Evolutionary conservation across 2,329 filamentous ascomycete species (phyloP).

Genomic region (Myriosclerotinia curreyana): DNA sequence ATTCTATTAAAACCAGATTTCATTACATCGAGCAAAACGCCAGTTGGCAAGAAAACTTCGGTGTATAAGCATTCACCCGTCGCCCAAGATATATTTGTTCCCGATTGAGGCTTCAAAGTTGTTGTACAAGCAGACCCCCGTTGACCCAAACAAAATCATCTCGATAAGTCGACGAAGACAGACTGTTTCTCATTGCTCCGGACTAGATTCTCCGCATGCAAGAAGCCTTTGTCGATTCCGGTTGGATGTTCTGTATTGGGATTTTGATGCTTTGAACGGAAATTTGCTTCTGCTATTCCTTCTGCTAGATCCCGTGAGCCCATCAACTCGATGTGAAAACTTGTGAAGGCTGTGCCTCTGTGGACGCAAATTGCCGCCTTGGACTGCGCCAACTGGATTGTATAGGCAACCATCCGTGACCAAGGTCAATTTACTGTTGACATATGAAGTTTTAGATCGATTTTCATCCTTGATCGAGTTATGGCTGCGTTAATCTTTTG

Average conservation of each 20-base stretch:
- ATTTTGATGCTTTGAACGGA: too few relatives aligned
- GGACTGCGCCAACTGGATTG: not conserved
- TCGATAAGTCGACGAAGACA: too few relatives aligned
- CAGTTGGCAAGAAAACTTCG: not conserved
- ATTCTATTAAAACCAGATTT: not conserved
- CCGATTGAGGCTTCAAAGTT: not conserved
- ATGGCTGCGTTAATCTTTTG: too few relatives aligned
- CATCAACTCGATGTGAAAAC: not conserved
- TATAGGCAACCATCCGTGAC: not conserved
- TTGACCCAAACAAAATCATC: too few relatives aligned
- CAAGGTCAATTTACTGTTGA: not conserved
- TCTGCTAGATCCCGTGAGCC: not conserved
- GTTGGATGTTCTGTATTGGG: too few relatives aligned
- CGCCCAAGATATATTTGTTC: too few relatives aligned
- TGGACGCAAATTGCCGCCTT: not conserved
- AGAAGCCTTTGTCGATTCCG: too few relatives aligned
- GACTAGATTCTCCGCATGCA: too few relatives aligned
- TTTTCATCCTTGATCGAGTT: not conserved
- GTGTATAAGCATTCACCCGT: not conserved
- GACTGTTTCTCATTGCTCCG: too few relatives aligned
- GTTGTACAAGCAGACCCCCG: too few relatives aligned
- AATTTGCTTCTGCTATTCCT: too few relatives aligned
- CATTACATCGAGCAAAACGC: not conserved
- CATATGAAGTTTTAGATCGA: too few relatives aligned
- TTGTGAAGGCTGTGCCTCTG: not conserved